These are phyloP conservation scores for Moesziomyces sp. DNA, from an alignment of 1,284 basidiomycete species.

Conservation along the genomic window DNA sequence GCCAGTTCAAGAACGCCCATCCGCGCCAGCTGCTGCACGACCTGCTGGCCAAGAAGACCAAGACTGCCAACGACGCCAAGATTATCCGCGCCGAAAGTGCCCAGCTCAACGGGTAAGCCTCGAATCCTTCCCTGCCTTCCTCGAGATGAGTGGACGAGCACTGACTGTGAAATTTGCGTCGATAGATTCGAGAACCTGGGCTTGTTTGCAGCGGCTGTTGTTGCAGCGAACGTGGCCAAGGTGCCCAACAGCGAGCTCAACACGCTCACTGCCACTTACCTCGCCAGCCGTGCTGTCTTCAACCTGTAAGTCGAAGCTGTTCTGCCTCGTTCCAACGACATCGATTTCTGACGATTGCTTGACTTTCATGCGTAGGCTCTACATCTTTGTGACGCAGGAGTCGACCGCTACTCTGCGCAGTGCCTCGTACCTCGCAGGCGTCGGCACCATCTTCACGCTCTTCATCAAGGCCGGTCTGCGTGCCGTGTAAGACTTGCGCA, in stretches of 20 bases:
- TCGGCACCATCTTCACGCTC: conserved; percentile 45
- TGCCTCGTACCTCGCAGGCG: conserved; percentile 25
- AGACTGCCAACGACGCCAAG: conserved; percentile 35
- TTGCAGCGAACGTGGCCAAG: conserved; percentile 54
- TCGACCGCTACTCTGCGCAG: conserved; percentile 19
- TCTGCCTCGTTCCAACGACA: no score
- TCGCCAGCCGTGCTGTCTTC: conserved; percentile 49
- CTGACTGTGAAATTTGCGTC: no score
- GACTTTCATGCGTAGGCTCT: conserved; percentile 20
- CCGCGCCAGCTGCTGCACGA: conserved; percentile 44
- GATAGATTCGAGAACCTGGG: conserved; percentile 35
- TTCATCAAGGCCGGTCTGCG: conserved; percentile 47
- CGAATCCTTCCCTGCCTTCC: no score
- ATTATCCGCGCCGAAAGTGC: conserved; percentile 45
- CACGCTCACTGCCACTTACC: conserved; percentile 43
- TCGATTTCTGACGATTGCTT: neutral
- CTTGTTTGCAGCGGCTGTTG: conserved; percentile 37
- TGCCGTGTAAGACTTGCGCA: conserved; percentile 5
- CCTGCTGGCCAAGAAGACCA: conserved; percentile 39
- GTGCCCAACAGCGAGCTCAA: conserved; percentile 55
- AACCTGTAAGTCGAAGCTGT: conserved; percentile 34
- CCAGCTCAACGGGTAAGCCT: conserved; percentile 27
- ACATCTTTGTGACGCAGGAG: conserved; percentile 36
- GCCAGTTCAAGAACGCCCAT: conserved; percentile 24
- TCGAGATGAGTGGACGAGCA: no score